These are phyloP conservation scores for Phaffomyces antillensis DNA, from an alignment of 805 yeast species.

Conservation along the genomic window DNA sequence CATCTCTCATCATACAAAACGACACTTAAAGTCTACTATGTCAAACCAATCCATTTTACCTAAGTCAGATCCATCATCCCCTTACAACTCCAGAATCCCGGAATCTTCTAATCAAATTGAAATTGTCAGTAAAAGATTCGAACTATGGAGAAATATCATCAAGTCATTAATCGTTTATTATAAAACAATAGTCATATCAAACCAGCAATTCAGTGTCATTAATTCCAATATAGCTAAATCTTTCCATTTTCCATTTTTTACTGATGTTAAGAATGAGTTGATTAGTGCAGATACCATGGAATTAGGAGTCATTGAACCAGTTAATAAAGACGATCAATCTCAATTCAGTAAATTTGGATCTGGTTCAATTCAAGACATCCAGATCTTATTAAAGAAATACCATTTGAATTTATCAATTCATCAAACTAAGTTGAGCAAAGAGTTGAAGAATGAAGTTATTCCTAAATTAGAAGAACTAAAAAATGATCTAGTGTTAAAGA, in stretches of 20 bases:
- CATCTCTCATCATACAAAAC: no score
- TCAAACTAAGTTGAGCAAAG: conserved; percentile 49
- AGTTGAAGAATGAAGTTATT: conserved; percentile 51
- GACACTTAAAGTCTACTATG: no score
- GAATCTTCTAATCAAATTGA: conserved; percentile 74
- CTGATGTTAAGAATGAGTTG: conserved; percentile 9
- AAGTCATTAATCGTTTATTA: conserved; percentile 70
- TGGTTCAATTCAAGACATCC: conserved; percentile 78
- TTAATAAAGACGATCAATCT: conserved; percentile 28
- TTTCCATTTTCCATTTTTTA: conserved; percentile 39
- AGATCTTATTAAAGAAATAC: conserved; percentile 60
- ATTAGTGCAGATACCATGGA: conserved; percentile 2
- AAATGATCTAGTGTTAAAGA: conserved; percentile 70
- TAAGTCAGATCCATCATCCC: conserved; percentile 23
- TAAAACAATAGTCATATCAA: conserved; percentile 70
- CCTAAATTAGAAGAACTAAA: conserved; percentile 62
- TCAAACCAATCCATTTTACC: conserved; percentile 15
- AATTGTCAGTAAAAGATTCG: conserved; percentile 70
- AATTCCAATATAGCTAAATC: conserved; percentile 77
- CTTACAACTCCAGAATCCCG: conserved; percentile 45
- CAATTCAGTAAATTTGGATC: conserved; percentile 65
- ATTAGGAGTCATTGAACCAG: conserved; percentile 31
- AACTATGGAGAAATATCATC: conserved; percentile 79
- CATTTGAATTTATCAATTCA: conserved; percentile 55
- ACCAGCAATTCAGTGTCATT: conserved; percentile 79